Percentiles rank a stretch among this genome's conserved stretches.
These are phyloP conservation scores for Scheffersomyces cryptocercus DNA, from an alignment of 1,139 yeast genomes.

Conservation along the genomic window DNA sequence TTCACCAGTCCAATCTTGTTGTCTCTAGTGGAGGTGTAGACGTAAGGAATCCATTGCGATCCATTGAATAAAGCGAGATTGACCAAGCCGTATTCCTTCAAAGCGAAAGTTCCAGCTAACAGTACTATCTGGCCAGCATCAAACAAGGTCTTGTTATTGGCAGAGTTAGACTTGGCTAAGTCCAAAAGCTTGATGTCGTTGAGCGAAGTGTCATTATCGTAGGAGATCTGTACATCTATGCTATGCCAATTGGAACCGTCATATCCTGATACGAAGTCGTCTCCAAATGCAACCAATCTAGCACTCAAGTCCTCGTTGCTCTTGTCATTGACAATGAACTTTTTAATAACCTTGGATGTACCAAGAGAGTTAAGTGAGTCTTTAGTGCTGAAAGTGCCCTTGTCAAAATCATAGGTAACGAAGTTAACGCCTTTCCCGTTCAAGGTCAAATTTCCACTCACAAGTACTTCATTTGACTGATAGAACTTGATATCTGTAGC, in stretches of 20 bases:
- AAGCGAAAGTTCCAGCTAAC: conserved; percentile 61
- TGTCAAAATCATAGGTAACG: conserved; percentile 53
- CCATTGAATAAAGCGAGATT: conserved; percentile 76
- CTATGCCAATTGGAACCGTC: conserved; percentile 51
- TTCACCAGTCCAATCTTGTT: conserved; percentile 31
- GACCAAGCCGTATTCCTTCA: conserved; percentile 56
- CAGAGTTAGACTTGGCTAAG: conserved; percentile 25
- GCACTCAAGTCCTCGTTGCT: conserved; percentile 42
- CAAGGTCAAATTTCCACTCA: conserved; percentile 62
- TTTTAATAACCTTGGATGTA: conserved; percentile 43
- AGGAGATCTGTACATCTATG: conserved; percentile 38
- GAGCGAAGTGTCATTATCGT: conserved; percentile 27
- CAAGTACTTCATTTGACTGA: conserved; percentile 49
- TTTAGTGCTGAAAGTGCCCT: conserved; percentile 23
- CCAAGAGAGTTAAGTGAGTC: conserved; percentile 25
- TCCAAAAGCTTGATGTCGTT: conserved; percentile 44
- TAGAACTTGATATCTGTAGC: conserved; percentile 58
- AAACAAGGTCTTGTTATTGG: conserved; percentile 35
- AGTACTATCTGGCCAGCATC: conserved; percentile 50
- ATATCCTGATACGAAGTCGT: conserved; percentile 47
- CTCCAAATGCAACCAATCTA: conserved; percentile 59
- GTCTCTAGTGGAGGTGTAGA: conserved; percentile 28
- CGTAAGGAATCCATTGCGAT: conserved; percentile 68
- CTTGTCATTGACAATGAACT: conserved; percentile 50
- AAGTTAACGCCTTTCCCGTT: conserved; percentile 39